phyloP scores from a whole-genome alignment of 2,329 filamentous ascomycete genomes.

The Cladosporium sp. region DNA sequence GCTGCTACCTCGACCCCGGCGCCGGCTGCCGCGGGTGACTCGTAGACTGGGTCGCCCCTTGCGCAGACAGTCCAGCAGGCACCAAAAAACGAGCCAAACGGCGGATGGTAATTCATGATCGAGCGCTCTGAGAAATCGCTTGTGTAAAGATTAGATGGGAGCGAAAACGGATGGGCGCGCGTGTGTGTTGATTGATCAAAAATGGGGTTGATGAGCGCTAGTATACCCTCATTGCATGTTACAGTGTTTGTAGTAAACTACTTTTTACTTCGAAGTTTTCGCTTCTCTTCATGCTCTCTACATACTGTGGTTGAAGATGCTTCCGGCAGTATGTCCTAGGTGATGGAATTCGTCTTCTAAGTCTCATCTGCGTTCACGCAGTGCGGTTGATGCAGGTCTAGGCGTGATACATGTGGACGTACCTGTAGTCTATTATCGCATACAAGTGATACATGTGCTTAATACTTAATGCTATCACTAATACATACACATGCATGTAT shows the following conservation, averaged over 20 bases:
- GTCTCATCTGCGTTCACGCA: too few relatives aligned
- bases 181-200: background rate
- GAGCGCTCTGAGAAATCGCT: background rate
- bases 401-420: too few relatives aligned
- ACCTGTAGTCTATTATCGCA: too few relatives aligned
- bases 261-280: background rate
- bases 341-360: too few relatives aligned
- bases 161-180: background rate
- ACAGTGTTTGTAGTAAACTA: slow-evolving; percentile 3
- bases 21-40: slow-evolving; percentile 15
- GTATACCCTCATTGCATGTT: slow-evolving; percentile 13
- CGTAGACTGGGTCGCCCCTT: background rate
- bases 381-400: too few relatives aligned
- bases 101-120: background rate
- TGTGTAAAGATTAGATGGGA: slow-evolving; percentile 8
- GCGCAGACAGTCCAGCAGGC: background rate
- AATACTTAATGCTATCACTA: too few relatives aligned
- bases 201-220: slow-evolving; percentile 11
- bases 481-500: too few relatives aligned
- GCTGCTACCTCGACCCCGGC: slow-evolving; percentile 13
- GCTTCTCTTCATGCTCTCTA: background rate
- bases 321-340: too few relatives aligned
- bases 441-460: too few relatives aligned
- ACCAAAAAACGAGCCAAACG: background rate
- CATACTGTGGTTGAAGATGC: background rate